Evolutionary conservation across 495 filamentous ascomycete species (phyloP).

Genomic region (Paragyromitra xinjiangensis): DNA sequence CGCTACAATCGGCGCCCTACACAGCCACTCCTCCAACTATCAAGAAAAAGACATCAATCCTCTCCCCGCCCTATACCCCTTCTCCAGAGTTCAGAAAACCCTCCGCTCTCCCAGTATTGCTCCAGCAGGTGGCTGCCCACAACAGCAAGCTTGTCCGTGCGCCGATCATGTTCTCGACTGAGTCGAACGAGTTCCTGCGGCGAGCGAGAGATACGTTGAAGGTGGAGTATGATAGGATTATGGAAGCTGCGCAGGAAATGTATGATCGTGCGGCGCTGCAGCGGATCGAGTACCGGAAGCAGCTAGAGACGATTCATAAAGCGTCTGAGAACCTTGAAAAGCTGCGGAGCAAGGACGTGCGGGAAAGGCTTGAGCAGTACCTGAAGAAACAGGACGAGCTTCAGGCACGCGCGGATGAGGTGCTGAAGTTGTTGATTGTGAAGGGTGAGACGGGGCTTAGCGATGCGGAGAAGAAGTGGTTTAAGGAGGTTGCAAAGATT

Average conservation of each 20-base stretch:
- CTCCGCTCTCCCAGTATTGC: conserved; percentile 27
- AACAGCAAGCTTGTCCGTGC: conserved; percentile 26
- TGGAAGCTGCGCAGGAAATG: conserved; percentile 54
- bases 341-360: conserved; percentile 38
- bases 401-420: conserved; percentile 50
- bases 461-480: conserved; percentile 55
- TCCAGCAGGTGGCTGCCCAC: conserved; percentile 21
- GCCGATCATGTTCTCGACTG: conserved; percentile 52
- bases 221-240: conserved; percentile 52
- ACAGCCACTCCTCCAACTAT: conserved; percentile 16
- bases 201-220: conserved; percentile 49
- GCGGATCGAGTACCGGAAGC: conserved; percentile 53
- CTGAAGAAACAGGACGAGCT: conserved; percentile 54
- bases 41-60: conserved; percentile 35
- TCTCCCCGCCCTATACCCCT: conserved; percentile 45
- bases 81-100: conserved; percentile 38
- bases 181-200: conserved; percentile 44
- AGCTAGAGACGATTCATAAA: conserved; percentile 48
- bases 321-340: conserved; percentile 33
- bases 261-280: conserved; percentile 55
- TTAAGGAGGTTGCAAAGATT: conserved; percentile 50
- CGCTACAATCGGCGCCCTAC: conserved; percentile 7
- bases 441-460: conserved; percentile 48
- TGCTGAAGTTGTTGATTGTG: conserved; percentile 49
- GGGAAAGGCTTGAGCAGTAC: conserved; percentile 41